A percentile compares a stretch with the other conserved stretches of the same genome.
These are phyloP conservation scores for Nannochloris sp. DNA, from an alignment of 139 green algal genomes.

Conservation along the genomic window DNA sequence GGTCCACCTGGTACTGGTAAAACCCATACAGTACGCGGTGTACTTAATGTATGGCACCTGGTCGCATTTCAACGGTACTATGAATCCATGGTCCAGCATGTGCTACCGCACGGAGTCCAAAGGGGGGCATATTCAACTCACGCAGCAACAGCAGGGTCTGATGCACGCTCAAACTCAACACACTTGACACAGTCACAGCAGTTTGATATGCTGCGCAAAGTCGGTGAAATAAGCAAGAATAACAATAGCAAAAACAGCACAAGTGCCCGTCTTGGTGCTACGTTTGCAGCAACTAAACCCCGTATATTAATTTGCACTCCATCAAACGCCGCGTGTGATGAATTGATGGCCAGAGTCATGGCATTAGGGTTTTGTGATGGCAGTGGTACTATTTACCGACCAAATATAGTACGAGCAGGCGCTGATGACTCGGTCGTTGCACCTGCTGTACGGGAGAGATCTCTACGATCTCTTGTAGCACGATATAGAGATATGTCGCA, in stretches of 20 bases:
- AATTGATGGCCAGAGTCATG: conserved; percentile 86
- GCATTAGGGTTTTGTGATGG: conserved; percentile 54
- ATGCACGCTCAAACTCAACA: conserved; percentile 3
- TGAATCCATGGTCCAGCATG: not conserved
- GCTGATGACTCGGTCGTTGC: conserved; percentile 7
- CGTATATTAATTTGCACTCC: conserved; percentile 90
- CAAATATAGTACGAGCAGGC: conserved; percentile 67
- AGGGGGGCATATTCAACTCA: too few relatives aligned
- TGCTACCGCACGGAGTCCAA: too few relatives aligned
- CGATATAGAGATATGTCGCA: conserved; percentile 19
- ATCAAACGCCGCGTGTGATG: conserved; percentile 90
- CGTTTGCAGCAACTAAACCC: conserved; percentile 32
- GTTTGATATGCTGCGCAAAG: not conserved
- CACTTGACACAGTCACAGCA: not conserved
- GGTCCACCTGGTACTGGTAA: conserved; percentile 92
- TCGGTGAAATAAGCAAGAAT: too few relatives aligned
- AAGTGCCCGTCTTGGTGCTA: not conserved
- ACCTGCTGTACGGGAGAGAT: conserved; percentile 9
- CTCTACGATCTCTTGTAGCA: conserved; percentile 6
- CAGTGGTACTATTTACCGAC: conserved; percentile 30
- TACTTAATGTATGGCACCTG: conserved; percentile 90
- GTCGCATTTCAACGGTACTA: conserved; percentile 77
- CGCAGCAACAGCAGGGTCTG: not conserved
- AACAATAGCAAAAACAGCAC: too few relatives aligned
- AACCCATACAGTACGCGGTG: conserved; percentile 82